Conservation (phyloP, 2,329 filamentous ascomycete species). For the Colletotrichum tamarilloi region DNA sequence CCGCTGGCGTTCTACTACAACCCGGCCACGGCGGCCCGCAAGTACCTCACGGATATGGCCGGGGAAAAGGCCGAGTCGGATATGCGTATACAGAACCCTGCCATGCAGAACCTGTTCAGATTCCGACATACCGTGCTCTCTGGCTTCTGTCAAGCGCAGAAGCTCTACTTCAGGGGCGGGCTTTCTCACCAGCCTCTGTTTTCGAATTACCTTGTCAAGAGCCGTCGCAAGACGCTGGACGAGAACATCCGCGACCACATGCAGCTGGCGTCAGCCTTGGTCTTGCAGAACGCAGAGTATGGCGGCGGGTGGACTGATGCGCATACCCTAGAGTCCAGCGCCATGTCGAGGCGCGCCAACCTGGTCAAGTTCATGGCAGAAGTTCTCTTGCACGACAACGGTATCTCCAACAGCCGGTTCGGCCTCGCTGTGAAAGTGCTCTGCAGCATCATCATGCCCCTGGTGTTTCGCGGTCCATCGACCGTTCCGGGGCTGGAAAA, state of each 20-base stretch:
- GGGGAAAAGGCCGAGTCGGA: not conserved
- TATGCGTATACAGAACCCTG: not conserved
- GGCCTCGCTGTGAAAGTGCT: slow-evolving; percentile 4
- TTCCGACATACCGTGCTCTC: slow-evolving; percentile 5
- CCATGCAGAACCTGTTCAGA: not conserved
- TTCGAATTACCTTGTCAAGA: slow-evolving; percentile 2
- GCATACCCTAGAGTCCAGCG: slow-evolving; percentile 2
- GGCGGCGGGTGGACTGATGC: slow-evolving; percentile 8
- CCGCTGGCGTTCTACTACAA: slow-evolving; percentile 30
- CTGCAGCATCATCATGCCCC: slow-evolving; percentile 4
- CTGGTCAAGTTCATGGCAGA: slow-evolving; percentile 25
- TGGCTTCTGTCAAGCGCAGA: slow-evolving; percentile 1
- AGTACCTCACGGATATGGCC: slow-evolving; percentile 14
- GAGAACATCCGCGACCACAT: not conserved
- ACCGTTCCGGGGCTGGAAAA: not conserved
- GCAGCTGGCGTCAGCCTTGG: not conserved
- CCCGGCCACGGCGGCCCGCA: slow-evolving; percentile 28
- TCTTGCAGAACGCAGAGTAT: slow-evolving; percentile 1
- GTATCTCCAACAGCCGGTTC: slow-evolving; percentile 19
- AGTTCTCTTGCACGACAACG: slow-evolving; percentile 22
- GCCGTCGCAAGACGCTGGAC: slow-evolving; percentile 1
- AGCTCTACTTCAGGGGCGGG: slow-evolving; percentile 21
- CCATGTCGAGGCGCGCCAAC: not conserved
- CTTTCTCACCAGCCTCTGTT: slow-evolving; percentile 24
- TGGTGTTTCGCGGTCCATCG: slow-evolving; percentile 9